Conservation (phyloP, 306 rosid genomes). For the Sphenostylis stenocarpa region DNA sequence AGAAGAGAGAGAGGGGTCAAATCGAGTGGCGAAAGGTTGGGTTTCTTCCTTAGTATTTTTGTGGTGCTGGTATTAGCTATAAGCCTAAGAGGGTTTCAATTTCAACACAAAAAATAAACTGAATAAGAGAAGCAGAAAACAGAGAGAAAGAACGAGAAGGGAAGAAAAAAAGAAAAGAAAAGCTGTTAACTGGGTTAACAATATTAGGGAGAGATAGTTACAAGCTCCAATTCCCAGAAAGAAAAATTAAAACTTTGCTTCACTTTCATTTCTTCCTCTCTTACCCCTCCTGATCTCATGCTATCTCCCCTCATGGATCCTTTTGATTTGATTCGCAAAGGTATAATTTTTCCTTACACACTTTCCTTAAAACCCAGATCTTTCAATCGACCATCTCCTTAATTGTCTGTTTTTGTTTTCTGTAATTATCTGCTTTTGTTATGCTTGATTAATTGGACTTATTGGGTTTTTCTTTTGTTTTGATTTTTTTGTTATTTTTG, state of each 20-base stretch:
- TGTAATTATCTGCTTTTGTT: not conserved
- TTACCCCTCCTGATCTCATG: constrained; percentile 34
- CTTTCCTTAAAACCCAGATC: constrained; percentile 41
- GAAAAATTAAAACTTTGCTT: not conserved
- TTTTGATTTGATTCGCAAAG: constrained; percentile 88
- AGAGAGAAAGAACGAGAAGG: not conserved
- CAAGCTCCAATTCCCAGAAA: constrained; percentile 42
- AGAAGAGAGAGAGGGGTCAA: constrained; percentile 59
- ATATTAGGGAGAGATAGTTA: constrained; percentile 42
- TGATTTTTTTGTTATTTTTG: not conserved
- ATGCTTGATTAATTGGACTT: constrained; percentile 28
- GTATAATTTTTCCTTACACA: constrained; percentile 32
- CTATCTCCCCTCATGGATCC: constrained; percentile 66
- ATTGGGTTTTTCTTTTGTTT: not conserved
- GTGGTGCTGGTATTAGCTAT: constrained; percentile 51
- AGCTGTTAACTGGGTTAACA: constrained; percentile 46
- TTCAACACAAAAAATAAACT: constrained; percentile 39
- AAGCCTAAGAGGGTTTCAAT: constrained; percentile 50
- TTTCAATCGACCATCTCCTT: constrained; percentile 29
- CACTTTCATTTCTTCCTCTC: constrained; percentile 28
- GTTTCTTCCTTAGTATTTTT: constrained; percentile 51
- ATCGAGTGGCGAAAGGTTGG: constrained; percentile 82
- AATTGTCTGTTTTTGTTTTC: not conserved
- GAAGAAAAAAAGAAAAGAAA: not conserved
- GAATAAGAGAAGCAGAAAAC: not conserved